phyloP scores from a whole-genome alignment of 169 alveolate species.

The Ichthyophthirius multifiliis region DNA sequence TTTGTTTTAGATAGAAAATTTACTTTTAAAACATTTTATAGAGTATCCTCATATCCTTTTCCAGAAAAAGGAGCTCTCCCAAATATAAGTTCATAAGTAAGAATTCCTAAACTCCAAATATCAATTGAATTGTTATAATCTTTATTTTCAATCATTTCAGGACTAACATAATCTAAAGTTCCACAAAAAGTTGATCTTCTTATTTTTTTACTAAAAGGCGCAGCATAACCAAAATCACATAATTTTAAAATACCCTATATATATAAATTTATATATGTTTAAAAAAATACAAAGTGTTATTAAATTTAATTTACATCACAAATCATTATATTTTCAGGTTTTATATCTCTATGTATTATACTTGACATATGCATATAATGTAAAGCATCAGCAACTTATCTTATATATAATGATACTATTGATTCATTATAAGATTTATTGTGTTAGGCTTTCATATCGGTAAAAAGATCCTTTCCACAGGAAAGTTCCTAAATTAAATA shows the following conservation, averaged over 20 bases:
- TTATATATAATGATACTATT: no score
- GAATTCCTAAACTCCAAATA: slow-evolving; percentile 43
- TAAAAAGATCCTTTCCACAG: no score
- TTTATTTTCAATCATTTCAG: slow-evolving; percentile 40
- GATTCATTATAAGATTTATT: no score
- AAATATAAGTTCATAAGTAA: slow-evolving; percentile 40
- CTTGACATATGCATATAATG: slow-evolving; percentile 60
- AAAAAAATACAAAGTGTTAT: no score
- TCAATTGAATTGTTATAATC: slow-evolving; percentile 34
- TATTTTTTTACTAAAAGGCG: slow-evolving; percentile 16
- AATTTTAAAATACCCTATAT: slow-evolving; percentile 24
- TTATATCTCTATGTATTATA: slow-evolving; percentile 71
- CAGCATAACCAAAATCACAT: slow-evolving; percentile 37
- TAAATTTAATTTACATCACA: no score
- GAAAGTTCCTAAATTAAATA: no score
- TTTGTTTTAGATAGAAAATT: no score
- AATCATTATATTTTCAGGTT: slow-evolving; percentile 35
- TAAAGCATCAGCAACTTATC: no score
- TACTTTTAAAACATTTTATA: slow-evolving; percentile 26
- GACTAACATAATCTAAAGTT: slow-evolving; percentile 43
- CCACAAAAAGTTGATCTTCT: slow-evolving; percentile 45
- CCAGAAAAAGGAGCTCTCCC: slow-evolving; percentile 56
- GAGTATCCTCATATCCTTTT: slow-evolving; percentile 18
- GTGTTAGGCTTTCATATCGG: no score
- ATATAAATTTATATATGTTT: no score